Conservation (phyloP, 176 grass and related monocot genomes). For the Avena atlantica region DNA sequence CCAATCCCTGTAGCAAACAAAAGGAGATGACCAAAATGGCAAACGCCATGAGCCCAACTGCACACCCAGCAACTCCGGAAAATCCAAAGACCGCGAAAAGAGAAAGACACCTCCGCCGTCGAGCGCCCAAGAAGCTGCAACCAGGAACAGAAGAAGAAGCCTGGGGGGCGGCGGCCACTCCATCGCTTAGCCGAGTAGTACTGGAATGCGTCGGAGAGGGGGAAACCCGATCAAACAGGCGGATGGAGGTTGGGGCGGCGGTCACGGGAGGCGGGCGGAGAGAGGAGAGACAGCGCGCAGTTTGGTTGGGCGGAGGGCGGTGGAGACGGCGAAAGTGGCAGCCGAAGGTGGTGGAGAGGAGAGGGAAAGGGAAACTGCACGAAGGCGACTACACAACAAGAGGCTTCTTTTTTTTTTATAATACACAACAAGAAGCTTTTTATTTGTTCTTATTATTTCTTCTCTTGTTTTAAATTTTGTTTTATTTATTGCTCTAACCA, state of each 20-base stretch:
- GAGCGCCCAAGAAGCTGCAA: conserved; percentile 36
- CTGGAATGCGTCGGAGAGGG: background rate
- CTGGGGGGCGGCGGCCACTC: background rate
- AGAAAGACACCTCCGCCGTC: conserved; percentile 34
- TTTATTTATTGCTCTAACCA: conserved; percentile 15
- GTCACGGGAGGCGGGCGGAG: background rate
- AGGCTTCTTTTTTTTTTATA: conserved; percentile 26
- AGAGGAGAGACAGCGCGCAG: conserved; percentile 39
- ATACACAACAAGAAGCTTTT: conserved; percentile 39
- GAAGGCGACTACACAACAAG: conserved; percentile 53
- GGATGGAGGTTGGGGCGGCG: conserved; percentile 9
- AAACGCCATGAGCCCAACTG: conserved; percentile 40
- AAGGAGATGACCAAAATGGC: conserved; percentile 23
- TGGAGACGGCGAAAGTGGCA: conserved; percentile 50
- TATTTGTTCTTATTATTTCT: background rate
- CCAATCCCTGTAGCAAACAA: conserved; percentile 45
- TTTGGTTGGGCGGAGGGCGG: conserved; percentile 41
- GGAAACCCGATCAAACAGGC: background rate
- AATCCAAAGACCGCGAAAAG: background rate
- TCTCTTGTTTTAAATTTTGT: background rate
- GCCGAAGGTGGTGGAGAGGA: conserved; percentile 33
- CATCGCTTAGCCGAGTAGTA: conserved; percentile 21
- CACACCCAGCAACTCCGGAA: background rate
- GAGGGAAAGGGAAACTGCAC: conserved; percentile 44
- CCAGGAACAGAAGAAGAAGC: conserved; percentile 36